These are phyloP conservation scores for Suillus luteus DNA, from an alignment of 768 basidiomycete genomes.

Conservation along the genomic window DNA sequence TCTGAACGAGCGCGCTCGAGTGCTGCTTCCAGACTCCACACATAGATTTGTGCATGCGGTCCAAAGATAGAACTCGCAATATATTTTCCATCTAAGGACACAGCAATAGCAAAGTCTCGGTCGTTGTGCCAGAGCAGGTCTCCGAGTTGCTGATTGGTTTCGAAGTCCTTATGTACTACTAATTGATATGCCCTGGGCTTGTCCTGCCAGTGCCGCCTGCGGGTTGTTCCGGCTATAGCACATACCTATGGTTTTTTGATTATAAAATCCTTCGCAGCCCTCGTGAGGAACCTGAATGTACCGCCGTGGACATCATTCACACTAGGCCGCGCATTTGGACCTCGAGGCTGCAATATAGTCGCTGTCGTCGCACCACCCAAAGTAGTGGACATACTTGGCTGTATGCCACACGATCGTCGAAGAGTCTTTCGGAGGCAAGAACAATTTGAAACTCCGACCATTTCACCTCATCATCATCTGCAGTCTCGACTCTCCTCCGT, in stretches of 20 bases:
- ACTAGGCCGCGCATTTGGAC: constrained; percentile 74
- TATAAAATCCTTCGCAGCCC: constrained; percentile 49
- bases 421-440: too few species aligned
- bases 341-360: constrained; percentile 75
- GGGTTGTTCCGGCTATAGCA: too few species aligned
- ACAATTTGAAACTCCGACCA: too few species aligned
- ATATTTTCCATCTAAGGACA: constrained; percentile 78
- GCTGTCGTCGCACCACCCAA: constrained; percentile 88
- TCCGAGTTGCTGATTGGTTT: neutral
- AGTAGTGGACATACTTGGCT: constrained; percentile 24
- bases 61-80: constrained; percentile 61
- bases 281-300: constrained; percentile 65
- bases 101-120: constrained; percentile 46
- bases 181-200: too few species aligned
- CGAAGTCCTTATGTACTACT: too few species aligned
- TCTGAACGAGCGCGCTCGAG: neutral
- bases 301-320: constrained; percentile 97
- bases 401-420: too few species aligned
- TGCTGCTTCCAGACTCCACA: constrained; percentile 71
- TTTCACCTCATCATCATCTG: too few species aligned
- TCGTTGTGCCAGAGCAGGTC: constrained; percentile 72
- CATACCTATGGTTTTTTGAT: constrained; percentile 56
- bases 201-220: constrained; percentile 46
- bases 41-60: constrained; percentile 69
- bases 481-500: neutral